phyloP scores from a whole-genome alignment of 352 stramenopile species.

The Pythium plurisporium region DNA sequence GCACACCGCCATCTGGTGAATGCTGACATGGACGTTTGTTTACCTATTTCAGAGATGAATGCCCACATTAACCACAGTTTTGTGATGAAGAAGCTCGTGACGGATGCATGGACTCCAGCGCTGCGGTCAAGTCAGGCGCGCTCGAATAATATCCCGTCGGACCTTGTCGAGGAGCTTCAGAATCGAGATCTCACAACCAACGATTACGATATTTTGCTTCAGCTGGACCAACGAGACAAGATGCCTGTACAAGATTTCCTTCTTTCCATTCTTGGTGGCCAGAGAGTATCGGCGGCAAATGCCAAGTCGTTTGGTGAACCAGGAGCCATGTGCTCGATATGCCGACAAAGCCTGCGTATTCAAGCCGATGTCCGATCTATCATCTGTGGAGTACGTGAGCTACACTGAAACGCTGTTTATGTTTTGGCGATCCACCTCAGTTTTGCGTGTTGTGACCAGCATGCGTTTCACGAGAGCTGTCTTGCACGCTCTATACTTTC shows the following conservation, averaged over 20 bases:
- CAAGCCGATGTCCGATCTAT: constrained; percentile 45
- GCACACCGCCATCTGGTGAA: not conserved
- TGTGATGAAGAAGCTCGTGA: constrained; percentile 61
- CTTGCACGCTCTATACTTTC: constrained; percentile 61
- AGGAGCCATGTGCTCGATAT: constrained; percentile 41
- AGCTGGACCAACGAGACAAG: constrained; percentile 59
- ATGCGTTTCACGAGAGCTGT: constrained; percentile 78
- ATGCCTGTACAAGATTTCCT: constrained; percentile 71
- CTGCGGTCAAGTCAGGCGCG: constrained; percentile 17
- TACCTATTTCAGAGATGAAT: constrained; percentile 39
- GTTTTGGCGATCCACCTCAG: not conserved
- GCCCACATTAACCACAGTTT: constrained; percentile 62
- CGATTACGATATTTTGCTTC: constrained; percentile 74
- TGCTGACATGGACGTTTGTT: not conserved
- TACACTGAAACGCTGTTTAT: too few species aligned
- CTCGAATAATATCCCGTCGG: constrained; percentile 27
- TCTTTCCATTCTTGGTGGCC: constrained; percentile 42
- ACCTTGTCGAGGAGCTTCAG: constrained; percentile 60
- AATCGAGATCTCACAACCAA: constrained; percentile 77
- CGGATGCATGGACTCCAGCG: constrained; percentile 49
- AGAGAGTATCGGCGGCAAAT: constrained; percentile 36
- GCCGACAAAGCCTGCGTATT: constrained; percentile 58
- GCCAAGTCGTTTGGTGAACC: constrained; percentile 46
- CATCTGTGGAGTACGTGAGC: constrained; percentile 55
- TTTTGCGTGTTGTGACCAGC: constrained; percentile 24